Evolutionary conservation across 805 yeast species (phyloP).

Genomic region (Pichia gijzeniarum): DNA sequence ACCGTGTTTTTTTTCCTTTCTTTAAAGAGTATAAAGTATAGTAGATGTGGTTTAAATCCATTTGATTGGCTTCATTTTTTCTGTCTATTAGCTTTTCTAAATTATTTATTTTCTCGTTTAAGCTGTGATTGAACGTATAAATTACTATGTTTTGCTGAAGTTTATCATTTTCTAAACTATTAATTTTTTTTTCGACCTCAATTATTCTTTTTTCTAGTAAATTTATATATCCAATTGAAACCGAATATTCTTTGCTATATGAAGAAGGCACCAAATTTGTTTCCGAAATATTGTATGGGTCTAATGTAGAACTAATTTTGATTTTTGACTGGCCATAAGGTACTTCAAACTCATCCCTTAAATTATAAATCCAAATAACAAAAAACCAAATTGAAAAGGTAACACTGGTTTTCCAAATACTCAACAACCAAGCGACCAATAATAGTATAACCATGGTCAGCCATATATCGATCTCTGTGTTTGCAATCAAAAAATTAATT

Average conservation of each 20-base stretch:
- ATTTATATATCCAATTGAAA: constrained; percentile 1
- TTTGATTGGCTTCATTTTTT: background rate
- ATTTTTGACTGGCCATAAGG: too few relatives aligned
- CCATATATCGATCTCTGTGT: constrained; percentile 11
- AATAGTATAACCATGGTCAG: constrained; percentile 4
- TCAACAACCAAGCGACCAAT: constrained; percentile 11
- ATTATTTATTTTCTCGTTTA: constrained; percentile 11
- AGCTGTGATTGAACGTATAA: constrained; percentile 10
- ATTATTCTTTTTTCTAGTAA: constrained; percentile 1
- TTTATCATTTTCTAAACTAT: constrained; percentile 10
- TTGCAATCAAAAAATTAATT: constrained; percentile 1
- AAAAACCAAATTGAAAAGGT: constrained; percentile 11
- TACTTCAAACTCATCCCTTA: constrained; percentile 1
- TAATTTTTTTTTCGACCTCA: constrained; percentile 4
- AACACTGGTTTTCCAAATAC: constrained; percentile 7
- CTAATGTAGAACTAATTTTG: background rate
- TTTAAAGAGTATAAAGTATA: background rate
- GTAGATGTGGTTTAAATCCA: background rate
- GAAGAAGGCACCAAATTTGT: too few relatives aligned
- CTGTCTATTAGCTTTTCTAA: constrained; percentile 8
- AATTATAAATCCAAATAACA: constrained; percentile 13
- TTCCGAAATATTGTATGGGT: background rate
- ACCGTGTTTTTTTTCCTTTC: background rate
- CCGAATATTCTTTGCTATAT: background rate
- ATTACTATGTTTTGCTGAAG: constrained; percentile 12